A percentile compares a stretch with the other conserved stretches of the same genome.
Evolutionary conservation across 2,329 filamentous ascomycete species (phyloP).

Genomic region (Curvularia spicifera): DNA sequence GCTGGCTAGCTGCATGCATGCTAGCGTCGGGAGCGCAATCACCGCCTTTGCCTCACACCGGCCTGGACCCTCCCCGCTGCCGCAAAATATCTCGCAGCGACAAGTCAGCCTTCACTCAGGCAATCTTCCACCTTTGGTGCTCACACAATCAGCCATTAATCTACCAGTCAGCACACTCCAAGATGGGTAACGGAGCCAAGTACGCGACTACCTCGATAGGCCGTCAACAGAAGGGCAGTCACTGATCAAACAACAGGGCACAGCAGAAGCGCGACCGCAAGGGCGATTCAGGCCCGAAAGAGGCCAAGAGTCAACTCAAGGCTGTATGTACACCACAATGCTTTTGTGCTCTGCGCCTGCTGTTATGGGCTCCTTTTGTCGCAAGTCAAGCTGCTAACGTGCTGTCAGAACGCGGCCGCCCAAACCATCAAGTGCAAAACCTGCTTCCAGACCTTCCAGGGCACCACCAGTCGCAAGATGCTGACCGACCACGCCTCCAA

Average conservation of each 20-base stretch:
- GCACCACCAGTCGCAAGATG: constrained; percentile 75
- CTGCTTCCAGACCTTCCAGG: constrained; percentile 80
- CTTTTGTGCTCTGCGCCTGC: not conserved
- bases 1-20: constrained; percentile 17
- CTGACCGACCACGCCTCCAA: constrained; percentile 75
- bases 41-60: constrained; percentile 18
- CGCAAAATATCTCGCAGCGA: constrained; percentile 35
- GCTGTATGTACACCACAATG: constrained; percentile 28
- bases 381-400: constrained; percentile 7
- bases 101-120: constrained; percentile 14
- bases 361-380: not conserved
- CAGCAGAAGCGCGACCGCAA: constrained; percentile 50
- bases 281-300: constrained; percentile 39
- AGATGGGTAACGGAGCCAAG: constrained; percentile 50
- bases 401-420: constrained; percentile 69
- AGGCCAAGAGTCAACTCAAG: constrained; percentile 47
- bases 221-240: constrained; percentile 2
- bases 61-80: constrained; percentile 30
- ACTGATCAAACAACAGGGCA: constrained; percentile 40
- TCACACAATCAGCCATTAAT: constrained; percentile 24
- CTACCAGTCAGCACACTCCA: constrained; percentile 21
- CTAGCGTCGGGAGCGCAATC: constrained; percentile 18
- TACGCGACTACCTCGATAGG: constrained; percentile 22
- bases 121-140: constrained; percentile 16
- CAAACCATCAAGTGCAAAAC: constrained; percentile 77